phyloP scores from a whole-genome alignment of 768 basidiomycete species.

The Mycena venus region DNA sequence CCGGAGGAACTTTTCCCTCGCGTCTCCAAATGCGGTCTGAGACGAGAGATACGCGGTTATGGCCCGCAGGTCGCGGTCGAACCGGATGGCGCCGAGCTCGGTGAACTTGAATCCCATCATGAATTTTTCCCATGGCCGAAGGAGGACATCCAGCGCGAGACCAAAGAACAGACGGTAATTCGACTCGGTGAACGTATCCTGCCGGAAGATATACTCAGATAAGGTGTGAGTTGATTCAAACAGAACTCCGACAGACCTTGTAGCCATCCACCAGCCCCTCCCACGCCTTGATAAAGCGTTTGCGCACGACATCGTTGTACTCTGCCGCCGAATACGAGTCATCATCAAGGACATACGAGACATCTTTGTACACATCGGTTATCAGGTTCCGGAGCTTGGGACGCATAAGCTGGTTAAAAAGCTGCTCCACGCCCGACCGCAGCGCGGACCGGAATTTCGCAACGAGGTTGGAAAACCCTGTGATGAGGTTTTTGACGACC shows the following conservation, averaged over 20 bases:
- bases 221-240: not conserved
- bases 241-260: slow-evolving; percentile 67
- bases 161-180: slow-evolving; percentile 92
- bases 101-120: slow-evolving; percentile 86
- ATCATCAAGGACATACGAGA: slow-evolving; percentile 91
- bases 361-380: slow-evolving; percentile 90
- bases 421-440: slow-evolving; percentile 90
- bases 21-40: slow-evolving; percentile 91
- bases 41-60: slow-evolving; percentile 87
- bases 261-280: slow-evolving; percentile 89
- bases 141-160: slow-evolving; percentile 86
- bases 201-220: slow-evolving; percentile 10
- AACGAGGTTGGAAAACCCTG: slow-evolving; percentile 65
- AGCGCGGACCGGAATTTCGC: slow-evolving; percentile 79
- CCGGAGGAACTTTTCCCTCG: slow-evolving; percentile 91
- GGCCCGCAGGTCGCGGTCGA: slow-evolving; percentile 92
- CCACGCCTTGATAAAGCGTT: slow-evolving; percentile 93
- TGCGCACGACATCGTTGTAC: slow-evolving; percentile 87
- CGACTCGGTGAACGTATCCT: slow-evolving; percentile 90
- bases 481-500: slow-evolving; percentile 61
- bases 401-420: slow-evolving; percentile 95
- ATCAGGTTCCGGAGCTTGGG: slow-evolving; percentile 89
- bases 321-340: slow-evolving; percentile 88
- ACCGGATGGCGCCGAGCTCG: slow-evolving; percentile 97
- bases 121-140: slow-evolving; percentile 97